Conservation (phyloP, 1,284 basidiomycete genomes). For the Fomitopsis palustris region DNA sequence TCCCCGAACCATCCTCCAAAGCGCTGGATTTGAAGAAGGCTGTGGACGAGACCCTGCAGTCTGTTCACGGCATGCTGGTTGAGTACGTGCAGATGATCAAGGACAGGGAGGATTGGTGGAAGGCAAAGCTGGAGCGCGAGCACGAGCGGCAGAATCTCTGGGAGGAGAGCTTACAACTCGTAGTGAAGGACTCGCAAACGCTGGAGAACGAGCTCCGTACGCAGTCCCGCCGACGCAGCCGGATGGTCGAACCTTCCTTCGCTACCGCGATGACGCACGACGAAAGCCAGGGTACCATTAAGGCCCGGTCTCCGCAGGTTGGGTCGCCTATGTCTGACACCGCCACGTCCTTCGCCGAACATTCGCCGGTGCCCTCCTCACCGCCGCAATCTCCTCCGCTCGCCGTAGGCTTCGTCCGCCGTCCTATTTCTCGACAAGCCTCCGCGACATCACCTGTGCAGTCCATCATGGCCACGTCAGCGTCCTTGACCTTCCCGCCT, state of each 20-base stretch:
- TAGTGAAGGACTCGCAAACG: constrained; percentile 84
- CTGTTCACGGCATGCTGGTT: constrained; percentile 56
- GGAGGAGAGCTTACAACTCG: constrained; percentile 89
- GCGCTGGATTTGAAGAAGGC: constrained; percentile 52
- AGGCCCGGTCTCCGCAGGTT: constrained; percentile 4
- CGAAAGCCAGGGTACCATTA: constrained; percentile 10
- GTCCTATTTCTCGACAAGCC: not conserved
- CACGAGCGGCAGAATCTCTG: constrained; percentile 76
- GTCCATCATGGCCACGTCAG: constrained; percentile 5
- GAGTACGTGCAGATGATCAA: constrained; percentile 74
- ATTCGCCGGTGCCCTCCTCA: not conserved
- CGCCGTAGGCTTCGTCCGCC: not conserved
- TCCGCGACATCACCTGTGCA: constrained; percentile 7
- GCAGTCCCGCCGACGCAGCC: constrained; percentile 56
- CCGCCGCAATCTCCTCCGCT: not conserved
- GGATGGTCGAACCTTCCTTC: constrained; percentile 36
- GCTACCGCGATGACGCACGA: constrained; percentile 18
- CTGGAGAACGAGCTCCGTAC: constrained; percentile 79
- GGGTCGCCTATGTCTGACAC: not conserved
- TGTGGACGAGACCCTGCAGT: constrained; percentile 59
- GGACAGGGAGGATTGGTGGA: constrained; percentile 85
- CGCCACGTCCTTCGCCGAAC: not conserved
- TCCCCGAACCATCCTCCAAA: constrained; percentile 32
- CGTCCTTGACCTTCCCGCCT: constrained; percentile 10
- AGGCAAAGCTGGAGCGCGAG: constrained; percentile 60